phyloP scores from a whole-genome alignment of 2,329 filamentous ascomycete genomes.

The Capronia epimyces region DNA sequence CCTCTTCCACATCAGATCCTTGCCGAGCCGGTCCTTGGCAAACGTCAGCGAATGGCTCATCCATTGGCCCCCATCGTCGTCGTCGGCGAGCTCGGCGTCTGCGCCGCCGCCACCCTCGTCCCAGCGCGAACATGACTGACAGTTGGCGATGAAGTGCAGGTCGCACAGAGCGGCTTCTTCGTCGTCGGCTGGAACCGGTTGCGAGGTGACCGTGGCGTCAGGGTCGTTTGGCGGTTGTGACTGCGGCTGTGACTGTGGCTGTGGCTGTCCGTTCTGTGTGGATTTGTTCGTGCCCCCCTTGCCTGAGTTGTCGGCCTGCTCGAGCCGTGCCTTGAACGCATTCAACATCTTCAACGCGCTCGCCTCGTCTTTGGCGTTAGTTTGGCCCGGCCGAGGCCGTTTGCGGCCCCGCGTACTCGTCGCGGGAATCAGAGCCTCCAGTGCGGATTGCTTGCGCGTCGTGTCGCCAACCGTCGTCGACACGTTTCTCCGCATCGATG shows the following conservation, averaged over 20 bases:
- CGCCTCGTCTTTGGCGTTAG: constrained; percentile 52
- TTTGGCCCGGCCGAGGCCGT: constrained; percentile 37
- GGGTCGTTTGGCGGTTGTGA: not conserved
- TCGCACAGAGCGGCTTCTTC: constrained; percentile 78
- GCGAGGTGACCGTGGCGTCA: constrained; percentile 9
- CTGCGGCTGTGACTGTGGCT: not conserved
- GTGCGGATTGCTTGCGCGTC: constrained; percentile 41
- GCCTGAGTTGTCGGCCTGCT: constrained; percentile 37
- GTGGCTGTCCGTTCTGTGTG: not conserved
- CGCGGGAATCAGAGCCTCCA: constrained; percentile 46
- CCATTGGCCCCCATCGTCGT: constrained; percentile 59
- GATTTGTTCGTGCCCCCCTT: constrained; percentile 27
- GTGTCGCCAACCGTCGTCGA: constrained; percentile 32
- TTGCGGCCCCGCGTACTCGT: constrained; percentile 45
- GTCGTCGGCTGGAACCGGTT: constrained; percentile 33
- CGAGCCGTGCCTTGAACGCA: constrained; percentile 73
- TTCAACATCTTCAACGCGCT: constrained; percentile 66
- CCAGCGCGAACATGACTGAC: constrained; percentile 85
- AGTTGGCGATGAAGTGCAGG: constrained; percentile 91
- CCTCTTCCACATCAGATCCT: constrained; percentile 81
- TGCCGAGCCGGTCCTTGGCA: constrained; percentile 82
- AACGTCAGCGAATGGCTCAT: constrained; percentile 82
- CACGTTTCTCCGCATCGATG: constrained; percentile 44
- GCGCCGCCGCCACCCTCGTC: constrained; percentile 51
- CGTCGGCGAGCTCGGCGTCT: constrained; percentile 52